These are phyloP conservation scores for Cutaneotrichosporon sp. DNA, from an alignment of 1,284 basidiomycete species.

Conservation along the genomic window DNA sequence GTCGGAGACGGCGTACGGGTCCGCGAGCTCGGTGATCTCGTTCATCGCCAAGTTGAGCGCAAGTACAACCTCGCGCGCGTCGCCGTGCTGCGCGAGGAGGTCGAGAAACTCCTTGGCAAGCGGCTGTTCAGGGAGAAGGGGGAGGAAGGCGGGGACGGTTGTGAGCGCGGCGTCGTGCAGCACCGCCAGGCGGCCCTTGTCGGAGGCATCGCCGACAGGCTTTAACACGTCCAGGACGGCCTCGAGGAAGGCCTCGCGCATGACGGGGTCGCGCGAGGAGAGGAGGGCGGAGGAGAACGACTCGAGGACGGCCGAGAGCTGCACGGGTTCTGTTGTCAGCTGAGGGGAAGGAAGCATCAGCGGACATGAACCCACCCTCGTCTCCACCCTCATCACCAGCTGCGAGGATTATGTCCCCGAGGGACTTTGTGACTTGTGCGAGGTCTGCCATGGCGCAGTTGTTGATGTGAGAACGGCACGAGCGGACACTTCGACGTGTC, in stretches of 20 bases:
- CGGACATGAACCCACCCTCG: too few species aligned
- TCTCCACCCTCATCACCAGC: conserved; percentile 14
- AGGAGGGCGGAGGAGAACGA: conserved; percentile 16
- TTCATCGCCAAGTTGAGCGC: conserved; percentile 34
- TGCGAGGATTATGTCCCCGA: conserved; percentile 22
- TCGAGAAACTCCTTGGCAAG: conserved; percentile 17
- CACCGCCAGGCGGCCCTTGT: conserved; percentile 21
- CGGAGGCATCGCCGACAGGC: conserved; percentile 18
- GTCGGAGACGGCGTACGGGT: conserved; percentile 36
- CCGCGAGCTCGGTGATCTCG: conserved; percentile 32
- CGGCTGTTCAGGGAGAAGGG: conserved; percentile 6
- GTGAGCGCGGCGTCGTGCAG: conserved; percentile 26
- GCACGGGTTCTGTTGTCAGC: conserved; percentile 6
- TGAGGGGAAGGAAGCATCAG: too few species aligned
- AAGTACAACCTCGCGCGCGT: conserved; percentile 37
- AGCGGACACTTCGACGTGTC: not conserved
- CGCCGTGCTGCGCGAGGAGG: conserved; percentile 24
- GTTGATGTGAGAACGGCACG: not conserved
- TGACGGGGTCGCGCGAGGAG: conserved; percentile 17
- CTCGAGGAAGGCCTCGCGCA: conserved; percentile 27
- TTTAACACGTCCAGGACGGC: conserved; percentile 20
- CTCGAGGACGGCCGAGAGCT: conserved; percentile 22
- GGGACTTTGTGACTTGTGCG: conserved; percentile 17
- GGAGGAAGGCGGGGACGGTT: conserved; percentile 22
- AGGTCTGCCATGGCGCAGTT: conserved; percentile 12